A percentile compares a stretch with the other conserved stretches of the same genome.
Evolutionary conservation across 495 filamentous ascomycete genomes (phyloP).

Genomic region (Trichocladium uniseriatum): DNA sequence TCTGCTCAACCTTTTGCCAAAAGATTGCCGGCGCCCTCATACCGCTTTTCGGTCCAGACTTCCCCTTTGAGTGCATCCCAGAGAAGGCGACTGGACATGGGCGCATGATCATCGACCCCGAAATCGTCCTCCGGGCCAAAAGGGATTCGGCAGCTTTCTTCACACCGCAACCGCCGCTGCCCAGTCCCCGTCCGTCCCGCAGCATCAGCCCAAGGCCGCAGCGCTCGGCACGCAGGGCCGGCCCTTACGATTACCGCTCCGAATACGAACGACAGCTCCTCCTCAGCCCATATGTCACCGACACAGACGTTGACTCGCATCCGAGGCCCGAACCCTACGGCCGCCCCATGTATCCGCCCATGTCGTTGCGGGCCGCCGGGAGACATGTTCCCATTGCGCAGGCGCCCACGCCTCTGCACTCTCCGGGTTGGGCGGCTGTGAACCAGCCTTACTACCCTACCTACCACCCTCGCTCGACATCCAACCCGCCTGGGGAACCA

Average conservation of each 20-base stretch:
- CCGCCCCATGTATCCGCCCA: neutral
- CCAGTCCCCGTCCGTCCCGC: slow-evolving; percentile 3
- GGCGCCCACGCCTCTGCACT: neutral
- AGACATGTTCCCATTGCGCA: neutral
- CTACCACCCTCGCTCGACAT: slow-evolving; percentile 2
- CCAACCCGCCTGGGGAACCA: neutral
- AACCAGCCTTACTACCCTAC: neutral
- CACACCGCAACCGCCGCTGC: neutral
- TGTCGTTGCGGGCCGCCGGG: neutral
- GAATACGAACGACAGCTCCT: slow-evolving; percentile 7
- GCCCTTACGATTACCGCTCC: slow-evolving; percentile 2
- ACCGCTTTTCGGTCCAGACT: slow-evolving; percentile 76
- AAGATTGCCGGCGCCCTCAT: slow-evolving; percentile 75
- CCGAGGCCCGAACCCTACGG: slow-evolving; percentile 1
- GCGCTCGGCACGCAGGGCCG: neutral
- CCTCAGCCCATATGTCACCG: slow-evolving; percentile 28
- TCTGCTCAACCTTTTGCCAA: slow-evolving; percentile 82
- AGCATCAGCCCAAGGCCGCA: slow-evolving; percentile 13
- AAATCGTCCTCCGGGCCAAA: slow-evolving; percentile 48
- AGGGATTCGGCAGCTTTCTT: slow-evolving; percentile 38
- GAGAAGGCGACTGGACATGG: slow-evolving; percentile 47
- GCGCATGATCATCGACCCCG: slow-evolving; percentile 57
- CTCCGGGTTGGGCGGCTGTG: slow-evolving; percentile 12
- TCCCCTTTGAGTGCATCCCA: slow-evolving; percentile 61
- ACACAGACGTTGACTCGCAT: slow-evolving; percentile 32